Conservation (phyloP, 2,329 filamentous ascomycete genomes). For the Microsporum audouinii region DNA sequence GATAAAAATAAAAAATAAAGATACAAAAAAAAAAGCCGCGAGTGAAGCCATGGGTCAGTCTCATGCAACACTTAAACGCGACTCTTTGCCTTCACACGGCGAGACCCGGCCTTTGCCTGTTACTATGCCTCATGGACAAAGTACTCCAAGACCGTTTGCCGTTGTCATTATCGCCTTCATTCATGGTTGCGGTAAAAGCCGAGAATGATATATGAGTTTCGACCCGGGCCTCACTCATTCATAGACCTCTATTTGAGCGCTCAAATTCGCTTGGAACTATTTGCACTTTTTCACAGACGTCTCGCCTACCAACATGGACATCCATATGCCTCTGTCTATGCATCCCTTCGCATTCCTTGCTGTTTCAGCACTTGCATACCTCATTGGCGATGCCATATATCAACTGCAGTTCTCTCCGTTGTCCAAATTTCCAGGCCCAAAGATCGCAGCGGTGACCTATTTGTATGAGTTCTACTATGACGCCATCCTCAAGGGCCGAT, state of each 20-base stretch:
- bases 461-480: conserved; percentile 24
- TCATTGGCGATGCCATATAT: conserved; percentile 10
- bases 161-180: background rate
- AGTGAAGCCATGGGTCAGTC: background rate
- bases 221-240: background rate
- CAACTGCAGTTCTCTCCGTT: conserved; percentile 19
- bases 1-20: background rate
- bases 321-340: background rate
- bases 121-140: background rate
- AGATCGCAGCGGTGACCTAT: conserved; percentile 17
- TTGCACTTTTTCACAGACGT: background rate
- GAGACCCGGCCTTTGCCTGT: background rate
- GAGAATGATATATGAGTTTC: background rate
- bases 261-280: background rate
- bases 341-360: background rate
- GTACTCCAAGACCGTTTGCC: background rate
- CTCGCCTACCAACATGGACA: background rate
- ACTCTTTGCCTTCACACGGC: background rate
- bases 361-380: background rate
- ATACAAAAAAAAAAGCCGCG: background rate
- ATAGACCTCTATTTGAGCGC: background rate
- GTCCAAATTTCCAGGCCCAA: conserved; percentile 20
- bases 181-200: background rate
- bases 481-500: conserved; percentile 18
- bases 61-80: background rate